phyloP scores from a whole-genome alignment of 2,329 filamentous ascomycete species.

The Cladosporium austrohemisphaericum region DNA sequence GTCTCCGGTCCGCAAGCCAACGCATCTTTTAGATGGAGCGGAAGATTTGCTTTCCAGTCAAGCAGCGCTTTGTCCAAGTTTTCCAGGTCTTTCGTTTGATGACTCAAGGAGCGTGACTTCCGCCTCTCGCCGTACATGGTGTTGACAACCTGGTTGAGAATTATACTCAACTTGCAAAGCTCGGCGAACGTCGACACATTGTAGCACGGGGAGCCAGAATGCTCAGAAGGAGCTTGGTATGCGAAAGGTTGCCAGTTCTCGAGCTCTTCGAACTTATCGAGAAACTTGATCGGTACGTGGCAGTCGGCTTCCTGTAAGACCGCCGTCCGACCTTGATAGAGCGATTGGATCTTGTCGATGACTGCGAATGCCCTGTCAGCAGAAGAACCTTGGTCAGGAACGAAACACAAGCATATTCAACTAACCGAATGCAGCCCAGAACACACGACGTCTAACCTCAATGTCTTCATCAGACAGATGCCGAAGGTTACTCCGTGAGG shows the following conservation, averaged over 20 bases:
- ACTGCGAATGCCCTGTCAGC: conserved; percentile 27
- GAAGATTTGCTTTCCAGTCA: conserved; percentile 7
- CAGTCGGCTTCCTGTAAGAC: conserved; percentile 10
- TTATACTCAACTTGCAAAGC: conserved; percentile 10
- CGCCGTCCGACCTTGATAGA: conserved; percentile 8
- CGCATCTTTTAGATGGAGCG: conserved; percentile 1
- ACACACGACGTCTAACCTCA: conserved; percentile 44
- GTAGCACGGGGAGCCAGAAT: conserved; percentile 30
- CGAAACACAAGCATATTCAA: conserved; percentile 51
- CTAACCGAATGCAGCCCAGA: conserved; percentile 45
- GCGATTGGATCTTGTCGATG: conserved; percentile 10
- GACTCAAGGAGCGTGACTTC: conserved; percentile 1
- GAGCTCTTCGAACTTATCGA: conserved; percentile 13
- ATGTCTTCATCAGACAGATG: conserved; percentile 43
- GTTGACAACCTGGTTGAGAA: conserved; percentile 7
- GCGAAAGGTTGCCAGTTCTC: conserved; percentile 14
- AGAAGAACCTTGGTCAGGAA: conserved; percentile 48
- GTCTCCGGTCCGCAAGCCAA: conserved; percentile 9
- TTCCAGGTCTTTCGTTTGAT: conserved; percentile 9
- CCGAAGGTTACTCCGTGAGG: conserved; percentile 8
- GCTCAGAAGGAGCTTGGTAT: conserved; percentile 37
- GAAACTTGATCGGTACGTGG: conserved; percentile 9
- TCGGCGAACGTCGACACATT: conserved; percentile 12
- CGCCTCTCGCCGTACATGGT: conserved; percentile 6
- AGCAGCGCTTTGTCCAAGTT: conserved; percentile 4